Evolutionary conservation across 2,329 filamentous ascomycete species (phyloP), one percentile per base, ranked within the genome.

Genomic region (Tolypocladium tropicale): DNA sequence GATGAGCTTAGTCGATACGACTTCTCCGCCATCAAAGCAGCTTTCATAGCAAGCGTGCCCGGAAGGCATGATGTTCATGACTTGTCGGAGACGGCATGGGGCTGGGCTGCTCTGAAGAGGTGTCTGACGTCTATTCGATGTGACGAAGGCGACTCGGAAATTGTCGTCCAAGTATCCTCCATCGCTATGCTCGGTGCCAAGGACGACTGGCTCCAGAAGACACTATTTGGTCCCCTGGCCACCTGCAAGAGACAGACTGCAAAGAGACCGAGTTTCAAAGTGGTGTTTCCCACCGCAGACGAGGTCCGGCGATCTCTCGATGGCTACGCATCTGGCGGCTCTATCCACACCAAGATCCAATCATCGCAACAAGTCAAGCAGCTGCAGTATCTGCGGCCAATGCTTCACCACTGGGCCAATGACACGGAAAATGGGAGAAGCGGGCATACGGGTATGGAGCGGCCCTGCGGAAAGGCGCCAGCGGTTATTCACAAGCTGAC

Each of bases 301-400:
- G 90, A 95, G 66, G 88, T 96, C 56, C 82, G 89, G 18, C 75
- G 75, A 43, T 92, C 86, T 0, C 68, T 95, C 0, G 86, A 91
- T 64, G 91, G 91, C 6, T 95, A 95, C 65, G 70, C 64, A 2
- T 89, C 89, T 0, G 91, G 91, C 0, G 79, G 72, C 2, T 93
- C 90, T 0, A 94, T 96, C 56, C 90, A 95, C 65, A 89, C 85
- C 64, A 94, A 90, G 66, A 82, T 85, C 2, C 80, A 89, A 61
- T 89, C 84, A 1, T 62, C 78, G 2, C 78, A 86, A 18, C 90
- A 95, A 64, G 74, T 78, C 33, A 89, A 87, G 60, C 91, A 95
- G 68, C 75, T 95, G 0, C 71, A 78, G 34, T 92, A 90, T 61
- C 68, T 96, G 57, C 80, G 77, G 4, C 87, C 87, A 0, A 70